These are phyloP conservation scores for Leptosphaerulina australis DNA, from an alignment of 2,329 filamentous ascomycete species.

Conservation along the genomic window DNA sequence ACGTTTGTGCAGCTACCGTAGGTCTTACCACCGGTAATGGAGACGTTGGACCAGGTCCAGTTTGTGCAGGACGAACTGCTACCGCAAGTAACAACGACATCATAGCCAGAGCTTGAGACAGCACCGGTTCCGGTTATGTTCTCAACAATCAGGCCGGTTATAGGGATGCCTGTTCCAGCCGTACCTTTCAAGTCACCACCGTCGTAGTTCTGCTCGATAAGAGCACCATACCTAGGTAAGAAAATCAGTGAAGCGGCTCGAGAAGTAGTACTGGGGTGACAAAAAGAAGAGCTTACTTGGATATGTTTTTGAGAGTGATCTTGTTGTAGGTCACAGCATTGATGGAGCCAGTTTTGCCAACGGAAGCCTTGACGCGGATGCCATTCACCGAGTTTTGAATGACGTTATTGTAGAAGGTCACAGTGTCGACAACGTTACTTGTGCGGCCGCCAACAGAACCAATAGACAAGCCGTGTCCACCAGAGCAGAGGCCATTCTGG, in stretches of 20 bases:
- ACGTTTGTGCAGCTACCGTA: constrained; percentile 44
- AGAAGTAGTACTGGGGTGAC: background rate
- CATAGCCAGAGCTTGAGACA: constrained; percentile 49
- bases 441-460: constrained; percentile 62
- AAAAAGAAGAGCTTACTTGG: constrained; percentile 40
- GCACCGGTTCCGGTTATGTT: constrained; percentile 50
- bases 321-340: constrained; percentile 55
- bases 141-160: constrained; percentile 51
- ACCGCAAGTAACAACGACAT: constrained; percentile 62
- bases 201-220: constrained; percentile 60
- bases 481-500: constrained; percentile 54
- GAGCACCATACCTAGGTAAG: constrained; percentile 49
- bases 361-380: constrained; percentile 63
- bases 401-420: constrained; percentile 58
- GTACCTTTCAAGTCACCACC: constrained; percentile 52
- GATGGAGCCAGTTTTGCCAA: constrained; percentile 58
- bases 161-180: constrained; percentile 55
- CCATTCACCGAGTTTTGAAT: constrained; percentile 61
- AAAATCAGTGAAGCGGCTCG: background rate
- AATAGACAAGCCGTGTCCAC: constrained; percentile 64
- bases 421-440: constrained; percentile 60
- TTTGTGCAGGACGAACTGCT: constrained; percentile 55
- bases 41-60: constrained; percentile 61
- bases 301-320: constrained; percentile 53
- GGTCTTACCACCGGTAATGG: constrained; percentile 47